Conservation (phyloP, 73 alveolate genomes). For the Symbiodinium pilosum region DNA sequence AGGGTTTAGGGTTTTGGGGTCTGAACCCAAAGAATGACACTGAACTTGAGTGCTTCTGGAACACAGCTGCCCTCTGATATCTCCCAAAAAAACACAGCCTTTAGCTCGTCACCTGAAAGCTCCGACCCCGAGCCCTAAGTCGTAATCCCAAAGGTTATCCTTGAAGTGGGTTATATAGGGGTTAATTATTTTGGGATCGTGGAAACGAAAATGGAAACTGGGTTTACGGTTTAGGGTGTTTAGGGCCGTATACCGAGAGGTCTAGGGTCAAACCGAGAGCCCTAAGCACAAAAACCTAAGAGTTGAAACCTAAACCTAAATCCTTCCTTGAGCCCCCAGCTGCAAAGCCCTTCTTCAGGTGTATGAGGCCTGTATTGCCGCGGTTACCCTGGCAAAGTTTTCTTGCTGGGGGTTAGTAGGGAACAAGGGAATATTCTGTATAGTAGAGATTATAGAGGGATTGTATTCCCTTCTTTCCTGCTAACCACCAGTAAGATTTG, state of each 20-base stretch:
- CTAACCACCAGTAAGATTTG: no score
- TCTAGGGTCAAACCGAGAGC: neutral
- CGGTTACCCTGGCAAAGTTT: constrained; percentile 48
- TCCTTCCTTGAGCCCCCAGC: neutral
- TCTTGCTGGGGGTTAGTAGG: no score
- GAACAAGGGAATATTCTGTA: no score
- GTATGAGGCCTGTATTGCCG: constrained; percentile 80
- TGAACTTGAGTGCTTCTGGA: neutral
- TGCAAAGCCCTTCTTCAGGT: constrained; percentile 49
- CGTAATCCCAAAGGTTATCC: neutral
- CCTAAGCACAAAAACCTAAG: neutral
- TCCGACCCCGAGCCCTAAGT: no score
- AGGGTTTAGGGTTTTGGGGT: neutral
- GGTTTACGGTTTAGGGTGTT: neutral
- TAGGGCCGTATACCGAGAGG: neutral
- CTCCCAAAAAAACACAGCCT: no score
- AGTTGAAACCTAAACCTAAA: neutral
- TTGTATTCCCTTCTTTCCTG: no score
- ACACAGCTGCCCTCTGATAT: neutral
- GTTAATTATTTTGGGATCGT: neutral
- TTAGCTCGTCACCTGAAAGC: no score
- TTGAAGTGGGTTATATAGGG: neutral
- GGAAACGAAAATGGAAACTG: neutral
- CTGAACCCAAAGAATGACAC: neutral
- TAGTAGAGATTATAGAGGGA: no score